Evolutionary conservation across 345 rosid species (phyloP).

Genomic region (Lepidium sativum): DNA sequence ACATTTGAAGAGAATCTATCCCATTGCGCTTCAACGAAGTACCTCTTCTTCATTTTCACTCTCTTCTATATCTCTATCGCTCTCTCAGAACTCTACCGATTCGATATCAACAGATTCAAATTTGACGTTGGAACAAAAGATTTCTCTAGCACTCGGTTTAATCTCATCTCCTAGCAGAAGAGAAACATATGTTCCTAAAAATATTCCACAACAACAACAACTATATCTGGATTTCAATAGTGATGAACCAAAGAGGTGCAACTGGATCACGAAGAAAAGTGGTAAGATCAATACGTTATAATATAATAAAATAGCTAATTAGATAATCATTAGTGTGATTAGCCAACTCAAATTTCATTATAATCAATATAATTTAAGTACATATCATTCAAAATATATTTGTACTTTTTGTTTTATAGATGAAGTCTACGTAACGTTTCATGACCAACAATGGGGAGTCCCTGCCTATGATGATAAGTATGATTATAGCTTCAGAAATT

Average conservation of each 20-base stretch:
- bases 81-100: constrained; percentile 82
- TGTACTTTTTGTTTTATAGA: constrained; percentile 36
- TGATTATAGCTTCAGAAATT: constrained; percentile 13
- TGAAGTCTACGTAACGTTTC: constrained; percentile 73
- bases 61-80: constrained; percentile 67
- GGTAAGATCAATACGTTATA: constrained; percentile 39
- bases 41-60: constrained; percentile 68
- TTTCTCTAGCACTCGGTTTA: constrained; percentile 64
- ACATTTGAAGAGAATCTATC: constrained; percentile 77
- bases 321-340: background rate
- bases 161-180: constrained; percentile 39
- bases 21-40: constrained; percentile 66
- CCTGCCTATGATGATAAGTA: constrained; percentile 92
- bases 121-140: constrained; percentile 28
- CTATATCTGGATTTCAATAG: constrained; percentile 27
- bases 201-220: constrained; percentile 24
- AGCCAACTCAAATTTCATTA: background rate
- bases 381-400: background rate
- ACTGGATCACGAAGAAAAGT: constrained; percentile 88
- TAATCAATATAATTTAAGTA: background rate
- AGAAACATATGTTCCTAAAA: constrained; percentile 29
- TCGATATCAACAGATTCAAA: constrained; percentile 53
- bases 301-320: background rate
- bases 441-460: constrained; percentile 95
- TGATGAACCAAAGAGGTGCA: constrained; percentile 70